A percentile compares a stretch with the other conserved stretches of the same genome.
These are phyloP conservation scores for Annona squamosa DNA, from an alignment of 164 flowering plant genomes.

Conservation along the genomic window DNA sequence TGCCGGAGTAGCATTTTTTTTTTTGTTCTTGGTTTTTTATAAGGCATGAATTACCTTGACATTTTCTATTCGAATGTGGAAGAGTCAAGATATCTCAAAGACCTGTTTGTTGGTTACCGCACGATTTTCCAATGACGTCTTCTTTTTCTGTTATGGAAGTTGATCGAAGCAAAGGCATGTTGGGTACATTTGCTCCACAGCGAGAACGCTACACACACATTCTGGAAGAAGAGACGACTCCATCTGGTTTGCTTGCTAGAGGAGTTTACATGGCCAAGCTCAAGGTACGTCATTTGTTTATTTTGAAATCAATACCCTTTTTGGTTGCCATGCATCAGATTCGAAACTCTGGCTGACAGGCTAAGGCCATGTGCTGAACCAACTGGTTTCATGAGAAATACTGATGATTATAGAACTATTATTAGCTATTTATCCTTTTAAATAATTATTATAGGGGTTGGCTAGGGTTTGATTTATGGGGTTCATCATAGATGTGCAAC, in stretches of 20 bases:
- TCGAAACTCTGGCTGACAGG: background rate
- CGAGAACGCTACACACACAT: slow-evolving; percentile 45
- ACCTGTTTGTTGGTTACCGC: no score
- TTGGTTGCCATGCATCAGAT: background rate
- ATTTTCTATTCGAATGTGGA: background rate
- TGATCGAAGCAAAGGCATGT: slow-evolving; percentile 69
- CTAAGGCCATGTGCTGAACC: background rate
- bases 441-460: background rate
- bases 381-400: no score
- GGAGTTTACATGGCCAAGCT: slow-evolving; percentile 61
- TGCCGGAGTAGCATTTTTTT: no score
- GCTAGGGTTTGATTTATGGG: background rate
- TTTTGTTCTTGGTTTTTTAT: background rate
- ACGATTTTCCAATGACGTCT: background rate
- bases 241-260: slow-evolving; percentile 66
- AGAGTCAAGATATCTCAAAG: no score
- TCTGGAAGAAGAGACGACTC: slow-evolving; percentile 69
- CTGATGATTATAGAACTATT: no score
- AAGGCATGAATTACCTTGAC: background rate
- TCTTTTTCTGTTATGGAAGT: slow-evolving; percentile 29
- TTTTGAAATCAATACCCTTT: background rate
- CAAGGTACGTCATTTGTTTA: slow-evolving; percentile 29
- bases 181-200: slow-evolving; percentile 83
- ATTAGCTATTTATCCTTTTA: background rate
- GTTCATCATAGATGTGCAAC: background rate